Percentiles rank a stretch among this genome's conserved stretches.
phyloP scores from a whole-genome alignment of 1,284 basidiomycete species.

The Tylopilus sp. region DNA sequence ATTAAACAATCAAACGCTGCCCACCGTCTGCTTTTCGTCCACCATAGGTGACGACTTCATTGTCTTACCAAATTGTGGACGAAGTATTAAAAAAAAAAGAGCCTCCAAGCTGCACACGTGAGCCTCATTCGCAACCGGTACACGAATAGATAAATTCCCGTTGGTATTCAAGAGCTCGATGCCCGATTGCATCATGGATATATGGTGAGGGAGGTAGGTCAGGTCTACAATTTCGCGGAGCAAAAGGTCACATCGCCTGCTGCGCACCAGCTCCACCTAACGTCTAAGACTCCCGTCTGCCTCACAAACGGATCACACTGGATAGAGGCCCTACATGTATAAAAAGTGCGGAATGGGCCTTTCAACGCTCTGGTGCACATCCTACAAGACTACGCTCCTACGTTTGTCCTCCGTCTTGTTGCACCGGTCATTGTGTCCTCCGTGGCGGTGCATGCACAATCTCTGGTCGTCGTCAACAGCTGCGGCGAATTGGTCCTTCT shows the following conservation, averaged over 20 bases:
- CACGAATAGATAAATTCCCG: no score
- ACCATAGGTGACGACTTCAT: no score
- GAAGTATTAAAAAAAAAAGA: no score
- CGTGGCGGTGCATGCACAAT: conserved; percentile 23
- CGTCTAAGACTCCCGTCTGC: not conserved
- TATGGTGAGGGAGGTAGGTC: not conserved
- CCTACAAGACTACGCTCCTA: not conserved
- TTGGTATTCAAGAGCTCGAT: no score
- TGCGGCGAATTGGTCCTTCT: conserved; percentile 30
- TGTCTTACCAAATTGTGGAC: no score
- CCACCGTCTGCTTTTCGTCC: no score
- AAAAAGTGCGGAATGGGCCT: not conserved
- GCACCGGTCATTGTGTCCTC: conserved; percentile 5
- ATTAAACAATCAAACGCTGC: no score
- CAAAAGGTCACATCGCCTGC: no score
- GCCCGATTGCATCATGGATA: no score
- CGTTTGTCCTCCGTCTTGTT: conserved; percentile 6
- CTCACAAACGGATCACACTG: not conserved
- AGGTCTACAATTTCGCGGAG: no score
- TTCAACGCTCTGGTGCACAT: not conserved
- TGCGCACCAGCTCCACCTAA: not conserved
- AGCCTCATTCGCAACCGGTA: no score
- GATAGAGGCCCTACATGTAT: not conserved
- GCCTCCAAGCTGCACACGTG: no score
- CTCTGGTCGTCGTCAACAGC: conserved; percentile 29